Evolutionary conservation across 2,329 filamentous ascomycete species (phyloP).

Genomic region (Ambrosiella cleistominuta): DNA sequence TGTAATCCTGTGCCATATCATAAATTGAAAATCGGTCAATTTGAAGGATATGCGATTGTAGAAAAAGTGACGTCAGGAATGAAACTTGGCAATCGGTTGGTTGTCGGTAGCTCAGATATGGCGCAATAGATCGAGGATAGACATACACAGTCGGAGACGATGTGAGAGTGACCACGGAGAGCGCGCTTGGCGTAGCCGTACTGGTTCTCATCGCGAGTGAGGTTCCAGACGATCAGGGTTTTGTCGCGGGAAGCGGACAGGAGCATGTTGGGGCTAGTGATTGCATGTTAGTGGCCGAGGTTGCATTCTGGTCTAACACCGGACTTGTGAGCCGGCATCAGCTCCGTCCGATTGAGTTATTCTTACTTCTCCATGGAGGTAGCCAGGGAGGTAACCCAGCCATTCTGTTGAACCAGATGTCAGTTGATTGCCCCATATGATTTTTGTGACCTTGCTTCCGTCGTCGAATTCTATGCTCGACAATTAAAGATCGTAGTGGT

Average conservation of each 20-base stretch:
- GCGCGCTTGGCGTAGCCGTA: conserved; percentile 99
- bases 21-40: no score
- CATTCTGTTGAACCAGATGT: conserved; percentile 38
- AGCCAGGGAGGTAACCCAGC: conserved; percentile 97
- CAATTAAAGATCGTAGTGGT: background rate
- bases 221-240: conserved; percentile 99
- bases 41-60: no score
- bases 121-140: conserved; percentile 14
- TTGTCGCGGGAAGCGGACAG: conserved; percentile 95
- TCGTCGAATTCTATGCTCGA: background rate
- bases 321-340: no score
- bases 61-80: no score
- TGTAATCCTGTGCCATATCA: no score
- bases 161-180: conserved; percentile 97
- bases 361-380: conserved; percentile 96
- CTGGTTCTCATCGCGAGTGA: conserved; percentile 92
- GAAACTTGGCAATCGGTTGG: no score
- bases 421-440: conserved; percentile 10
- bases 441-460: conserved; percentile 6
- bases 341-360: background rate
- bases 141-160: conserved; percentile 99
- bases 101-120: background rate
- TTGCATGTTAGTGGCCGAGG: conserved; percentile 8
- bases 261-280: conserved; percentile 87
- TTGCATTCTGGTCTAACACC: background rate